phyloP scores from a whole-genome alignment of 1,284 basidiomycete species.

The Malassezia equina region DNA sequence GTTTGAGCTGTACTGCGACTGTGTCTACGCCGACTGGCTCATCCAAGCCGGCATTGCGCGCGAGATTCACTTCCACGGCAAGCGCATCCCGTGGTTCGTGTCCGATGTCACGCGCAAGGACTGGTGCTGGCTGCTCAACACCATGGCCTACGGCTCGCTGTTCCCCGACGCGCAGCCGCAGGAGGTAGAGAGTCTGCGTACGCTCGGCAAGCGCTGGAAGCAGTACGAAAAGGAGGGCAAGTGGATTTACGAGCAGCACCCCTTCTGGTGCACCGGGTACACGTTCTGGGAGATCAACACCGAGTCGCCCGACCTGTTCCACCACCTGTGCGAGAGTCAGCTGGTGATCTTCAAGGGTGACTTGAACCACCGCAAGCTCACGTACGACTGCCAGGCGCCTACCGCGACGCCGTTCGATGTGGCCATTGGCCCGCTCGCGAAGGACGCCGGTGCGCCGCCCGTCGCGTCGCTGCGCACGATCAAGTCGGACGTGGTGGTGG shows the following conservation, averaged over 20 bases:
- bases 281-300: constrained; percentile 70
- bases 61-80: constrained; percentile 83
- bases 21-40: constrained; percentile 78
- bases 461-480: constrained; percentile 51
- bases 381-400: constrained; percentile 56
- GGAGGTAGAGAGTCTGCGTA: constrained; percentile 70
- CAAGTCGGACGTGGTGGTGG: constrained; percentile 61
- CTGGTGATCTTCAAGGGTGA: constrained; percentile 92
- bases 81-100: constrained; percentile 46
- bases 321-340: constrained; percentile 78
- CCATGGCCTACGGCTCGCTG: constrained; percentile 47
- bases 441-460: constrained; percentile 74
- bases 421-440: constrained; percentile 88
- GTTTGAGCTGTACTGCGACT: constrained; percentile 92
- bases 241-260: constrained; percentile 92
- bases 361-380: constrained; percentile 76
- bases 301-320: constrained; percentile 67
- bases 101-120: constrained; percentile 95
- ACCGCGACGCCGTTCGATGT: constrained; percentile 78
- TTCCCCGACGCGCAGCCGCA: constrained; percentile 71
- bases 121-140: constrained; percentile 69
- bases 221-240: constrained; percentile 77
- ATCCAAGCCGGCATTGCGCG: constrained; percentile 79
- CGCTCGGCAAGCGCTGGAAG: constrained; percentile 83
- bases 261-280: constrained; percentile 51